These are phyloP conservation scores for Peterozyma toletana DNA, from an alignment of 805 yeast species.

Conservation along the genomic window DNA sequence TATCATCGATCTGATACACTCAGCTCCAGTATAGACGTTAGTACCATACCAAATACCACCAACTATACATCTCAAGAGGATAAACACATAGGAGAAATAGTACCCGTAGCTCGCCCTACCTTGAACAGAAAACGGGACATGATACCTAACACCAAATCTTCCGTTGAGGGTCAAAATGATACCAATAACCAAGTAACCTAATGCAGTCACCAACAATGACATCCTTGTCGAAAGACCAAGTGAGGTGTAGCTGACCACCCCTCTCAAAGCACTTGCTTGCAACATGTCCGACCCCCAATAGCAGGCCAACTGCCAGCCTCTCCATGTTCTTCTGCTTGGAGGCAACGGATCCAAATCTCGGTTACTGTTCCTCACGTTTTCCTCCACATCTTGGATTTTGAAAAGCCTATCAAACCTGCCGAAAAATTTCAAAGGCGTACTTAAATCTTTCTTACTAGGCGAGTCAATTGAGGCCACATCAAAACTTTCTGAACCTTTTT, in stretches of 20 bases:
- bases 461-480: background rate
- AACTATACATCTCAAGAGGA: constrained; percentile 24
- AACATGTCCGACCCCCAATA: constrained; percentile 20
- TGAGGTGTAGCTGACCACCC: constrained; percentile 12
- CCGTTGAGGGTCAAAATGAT: constrained; percentile 18
- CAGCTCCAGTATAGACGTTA: constrained; percentile 19
- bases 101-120: constrained; percentile 25
- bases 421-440: background rate
- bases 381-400: constrained; percentile 6
- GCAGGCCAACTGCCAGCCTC: constrained; percentile 14
- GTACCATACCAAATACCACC: constrained; percentile 21
- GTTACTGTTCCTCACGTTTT: constrained; percentile 4
- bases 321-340: constrained; percentile 16
- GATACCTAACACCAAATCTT: constrained; percentile 24
- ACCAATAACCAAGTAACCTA: constrained; percentile 15
- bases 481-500: background rate
- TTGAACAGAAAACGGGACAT: constrained; percentile 27
- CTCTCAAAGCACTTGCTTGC: constrained; percentile 16
- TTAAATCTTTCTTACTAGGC: background rate
- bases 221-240: constrained; percentile 16
- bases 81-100: constrained; percentile 22
- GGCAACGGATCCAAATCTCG: constrained; percentile 15
- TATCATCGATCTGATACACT: constrained; percentile 20
- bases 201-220: constrained; percentile 12
- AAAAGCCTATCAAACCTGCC: constrained; percentile 3